phyloP scores from a whole-genome alignment of 768 basidiomycete species.

The Termitomyces heimii region DNA sequence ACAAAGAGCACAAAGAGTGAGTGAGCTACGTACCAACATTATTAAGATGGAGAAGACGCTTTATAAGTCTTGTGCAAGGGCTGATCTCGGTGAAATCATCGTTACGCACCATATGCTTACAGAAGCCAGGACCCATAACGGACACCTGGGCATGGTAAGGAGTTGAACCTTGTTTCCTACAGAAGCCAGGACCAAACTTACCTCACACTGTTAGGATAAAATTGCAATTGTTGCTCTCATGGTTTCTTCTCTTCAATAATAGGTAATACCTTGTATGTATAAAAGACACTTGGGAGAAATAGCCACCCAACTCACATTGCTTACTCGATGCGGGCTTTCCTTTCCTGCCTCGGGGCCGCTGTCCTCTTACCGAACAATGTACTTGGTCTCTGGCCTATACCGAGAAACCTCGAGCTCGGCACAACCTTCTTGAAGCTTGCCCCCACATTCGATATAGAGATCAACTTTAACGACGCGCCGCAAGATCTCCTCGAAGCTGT shows the following conservation, averaged over 20 bases:
- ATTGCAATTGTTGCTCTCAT: background rate
- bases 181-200: background rate
- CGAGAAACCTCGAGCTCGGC: conserved; percentile 38
- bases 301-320: background rate
- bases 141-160: no score
- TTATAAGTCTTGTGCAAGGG: background rate
- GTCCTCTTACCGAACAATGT: conserved; percentile 7
- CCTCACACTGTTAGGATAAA: background rate
- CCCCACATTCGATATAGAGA: conserved; percentile 41
- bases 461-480: conserved; percentile 37
- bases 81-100: background rate
- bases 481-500: conserved; percentile 54
- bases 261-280: background rate
- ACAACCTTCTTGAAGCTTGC: conserved; percentile 40
- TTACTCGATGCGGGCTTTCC: conserved; percentile 1
- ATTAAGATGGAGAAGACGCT: background rate
- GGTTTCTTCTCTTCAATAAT: background rate
- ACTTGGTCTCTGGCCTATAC: conserved; percentile 42
- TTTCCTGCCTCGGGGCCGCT: background rate
- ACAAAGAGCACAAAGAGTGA: background rate
- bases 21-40: background rate
- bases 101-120: background rate
- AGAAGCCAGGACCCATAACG: background rate
- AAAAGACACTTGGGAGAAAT: background rate
- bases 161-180: no score